phyloP scores from a whole-genome alignment of 495 filamentous ascomycete genomes.

The Hyaloscypha finlandica region DNA sequence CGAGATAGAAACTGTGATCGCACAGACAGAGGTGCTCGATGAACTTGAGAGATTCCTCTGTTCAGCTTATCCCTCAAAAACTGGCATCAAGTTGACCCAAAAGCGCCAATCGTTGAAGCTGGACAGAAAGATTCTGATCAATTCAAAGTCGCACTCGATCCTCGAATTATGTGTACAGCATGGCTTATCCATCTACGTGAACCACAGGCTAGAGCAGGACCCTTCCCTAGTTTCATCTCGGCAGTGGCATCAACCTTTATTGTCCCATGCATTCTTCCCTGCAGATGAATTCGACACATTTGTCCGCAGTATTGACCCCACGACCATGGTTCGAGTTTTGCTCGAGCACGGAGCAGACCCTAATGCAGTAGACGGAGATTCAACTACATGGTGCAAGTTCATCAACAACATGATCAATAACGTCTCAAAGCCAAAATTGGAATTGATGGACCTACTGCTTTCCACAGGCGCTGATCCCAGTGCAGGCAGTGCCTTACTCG shows the following conservation, averaged over 20 bases:
- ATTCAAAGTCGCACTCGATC: neutral
- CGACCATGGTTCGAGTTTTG: neutral
- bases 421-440: neutral
- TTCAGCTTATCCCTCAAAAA: too few species aligned
- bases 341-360: neutral
- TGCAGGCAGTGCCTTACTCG: too few species aligned
- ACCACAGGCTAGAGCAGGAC: neutral
- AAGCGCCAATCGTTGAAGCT: neutral
- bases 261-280: neutral
- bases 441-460: neutral
- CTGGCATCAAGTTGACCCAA: neutral
- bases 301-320: neutral
- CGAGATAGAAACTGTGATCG: neutral
- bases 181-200: neutral
- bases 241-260: neutral
- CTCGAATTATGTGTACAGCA: neutral
- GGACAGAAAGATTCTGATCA: neutral
- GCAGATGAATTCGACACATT: neutral
- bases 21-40: neutral
- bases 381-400: neutral
- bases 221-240: neutral
- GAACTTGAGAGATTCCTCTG: neutral
- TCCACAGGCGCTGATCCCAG: too few species aligned
- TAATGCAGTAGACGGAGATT: neutral
- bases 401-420: neutral